These are phyloP conservation scores for Chimonanthus praecox DNA, from an alignment of 164 flowering plant species.

Conservation along the genomic window DNA sequence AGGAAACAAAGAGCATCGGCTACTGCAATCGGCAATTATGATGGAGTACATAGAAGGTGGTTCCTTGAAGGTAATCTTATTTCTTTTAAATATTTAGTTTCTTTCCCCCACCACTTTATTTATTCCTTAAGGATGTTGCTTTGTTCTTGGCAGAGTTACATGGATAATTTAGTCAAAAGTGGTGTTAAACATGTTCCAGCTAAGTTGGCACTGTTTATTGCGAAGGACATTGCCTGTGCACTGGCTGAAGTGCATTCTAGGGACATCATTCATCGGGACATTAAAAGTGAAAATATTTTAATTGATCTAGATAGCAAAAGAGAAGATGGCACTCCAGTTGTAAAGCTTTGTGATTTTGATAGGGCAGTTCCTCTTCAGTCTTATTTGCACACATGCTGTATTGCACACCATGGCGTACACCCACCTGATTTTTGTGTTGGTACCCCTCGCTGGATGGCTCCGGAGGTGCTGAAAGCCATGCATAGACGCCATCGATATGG, in stretches of 20 bases:
- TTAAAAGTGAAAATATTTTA: conserved; percentile 86
- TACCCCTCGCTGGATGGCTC: conserved; percentile 99
- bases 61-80: conserved; percentile 57
- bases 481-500: conserved; percentile 54
- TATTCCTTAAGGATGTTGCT: not conserved
- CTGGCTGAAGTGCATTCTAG: conserved; percentile 71
- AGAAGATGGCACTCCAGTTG: conserved; percentile 61
- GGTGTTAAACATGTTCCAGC: conserved; percentile 61
- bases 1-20: conserved; percentile 40
- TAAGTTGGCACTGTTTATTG: conserved; percentile 52
- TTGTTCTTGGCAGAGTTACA: conserved; percentile 38
- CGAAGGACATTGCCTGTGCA: conserved; percentile 77
- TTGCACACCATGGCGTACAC: conserved; percentile 74
- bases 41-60: conserved; percentile 86
- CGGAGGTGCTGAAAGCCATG: conserved; percentile 82
- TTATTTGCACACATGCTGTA: conserved; percentile 73
- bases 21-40: conserved; percentile 56
- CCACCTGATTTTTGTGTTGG: conserved; percentile 92
- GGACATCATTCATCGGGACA: conserved; percentile 88
- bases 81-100: conserved; percentile 1
- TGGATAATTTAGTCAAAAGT: conserved; percentile 45
- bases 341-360: conserved; percentile 97
- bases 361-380: conserved; percentile 88
- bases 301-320: conserved; percentile 61
- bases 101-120: not conserved